A percentile compares a stretch with the other conserved stretches of the same genome.
These are phyloP conservation scores for Cyanophora paradoxa DNA, from an alignment of 78 protist species.

Conservation along the genomic window DNA sequence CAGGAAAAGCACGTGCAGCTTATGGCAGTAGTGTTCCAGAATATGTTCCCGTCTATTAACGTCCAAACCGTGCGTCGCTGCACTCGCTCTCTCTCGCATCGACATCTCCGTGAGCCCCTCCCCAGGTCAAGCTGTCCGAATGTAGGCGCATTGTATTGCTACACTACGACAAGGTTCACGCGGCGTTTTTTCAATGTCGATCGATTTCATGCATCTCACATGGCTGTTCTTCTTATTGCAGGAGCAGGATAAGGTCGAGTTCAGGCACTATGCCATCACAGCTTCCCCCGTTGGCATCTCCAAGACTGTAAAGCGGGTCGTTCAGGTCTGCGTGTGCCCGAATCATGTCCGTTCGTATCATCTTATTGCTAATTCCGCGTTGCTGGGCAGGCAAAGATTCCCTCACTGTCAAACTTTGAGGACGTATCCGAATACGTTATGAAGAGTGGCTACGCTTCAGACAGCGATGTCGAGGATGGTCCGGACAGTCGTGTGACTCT, in stretches of 20 bases:
- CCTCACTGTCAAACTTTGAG: conserved; percentile 27
- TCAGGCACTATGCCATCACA: conserved; percentile 53
- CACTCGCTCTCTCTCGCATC: too few species aligned
- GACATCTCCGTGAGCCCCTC: neutral
- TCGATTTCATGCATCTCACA: too few species aligned
- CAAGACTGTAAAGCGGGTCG: conserved; percentile 46
- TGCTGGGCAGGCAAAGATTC: too few species aligned
- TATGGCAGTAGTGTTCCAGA: conserved; percentile 60
- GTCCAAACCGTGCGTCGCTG: conserved; percentile 37
- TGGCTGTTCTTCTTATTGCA: too few species aligned
- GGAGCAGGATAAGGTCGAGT: too few species aligned
- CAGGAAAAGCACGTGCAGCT: conserved; percentile 39
- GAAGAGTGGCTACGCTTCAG: neutral
- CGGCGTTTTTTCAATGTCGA: too few species aligned
- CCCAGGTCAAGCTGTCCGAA: conserved; percentile 4
- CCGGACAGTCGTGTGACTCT: neutral
- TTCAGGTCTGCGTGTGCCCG: too few species aligned
- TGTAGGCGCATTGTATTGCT: conserved; percentile 18
- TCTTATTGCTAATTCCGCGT: too few species aligned
- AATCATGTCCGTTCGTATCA: too few species aligned
- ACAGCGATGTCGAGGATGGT: neutral
- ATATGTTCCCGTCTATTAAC: conserved; percentile 76
- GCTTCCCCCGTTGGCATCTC: conserved; percentile 43
- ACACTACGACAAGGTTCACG: conserved; percentile 2
- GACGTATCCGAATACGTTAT: conserved; percentile 56